Conservation (phyloP, 139 green algal species). For the Volvox reticuliferus region DNA sequence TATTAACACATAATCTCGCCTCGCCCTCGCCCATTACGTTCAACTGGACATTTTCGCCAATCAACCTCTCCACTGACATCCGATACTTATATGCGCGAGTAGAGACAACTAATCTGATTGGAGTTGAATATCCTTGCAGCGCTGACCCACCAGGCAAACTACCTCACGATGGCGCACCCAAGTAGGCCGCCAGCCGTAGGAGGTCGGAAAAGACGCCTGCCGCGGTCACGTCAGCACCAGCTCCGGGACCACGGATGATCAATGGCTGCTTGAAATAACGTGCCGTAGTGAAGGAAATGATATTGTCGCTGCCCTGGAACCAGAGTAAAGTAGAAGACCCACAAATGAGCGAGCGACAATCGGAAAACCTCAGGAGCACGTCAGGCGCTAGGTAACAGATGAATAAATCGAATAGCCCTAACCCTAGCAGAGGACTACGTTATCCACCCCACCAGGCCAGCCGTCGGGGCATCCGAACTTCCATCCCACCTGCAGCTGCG, state of each 20-base stretch:
- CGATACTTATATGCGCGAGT: no score
- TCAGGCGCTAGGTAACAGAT: no score
- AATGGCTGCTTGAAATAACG: constrained; percentile 87
- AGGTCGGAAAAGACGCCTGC: constrained; percentile 97
- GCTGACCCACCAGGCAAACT: background rate
- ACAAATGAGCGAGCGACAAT: background rate
- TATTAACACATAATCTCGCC: no score
- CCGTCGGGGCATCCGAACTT: background rate
- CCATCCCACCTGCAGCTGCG: constrained; percentile 70
- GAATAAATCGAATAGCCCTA: no score
- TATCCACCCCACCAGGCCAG: background rate
- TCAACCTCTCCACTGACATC: background rate
- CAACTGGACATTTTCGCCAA: background rate
- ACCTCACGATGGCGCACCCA: constrained; percentile 94
- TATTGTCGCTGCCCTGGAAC: constrained; percentile 84
- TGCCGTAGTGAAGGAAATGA: constrained; percentile 86
- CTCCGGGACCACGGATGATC: constrained; percentile 93
- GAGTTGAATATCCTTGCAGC: no score
- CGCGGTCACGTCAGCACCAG: constrained; percentile 96
- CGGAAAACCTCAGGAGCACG: no score
- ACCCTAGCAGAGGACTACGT: no score
- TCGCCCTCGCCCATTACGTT: no score
- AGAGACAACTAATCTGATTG: no score
- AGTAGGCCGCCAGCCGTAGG: constrained; percentile 91
- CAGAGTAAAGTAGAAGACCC: no score